These are phyloP conservation scores for Leccinum subgranulosum DNA, from an alignment of 768 basidiomycete species.

Conservation along the genomic window DNA sequence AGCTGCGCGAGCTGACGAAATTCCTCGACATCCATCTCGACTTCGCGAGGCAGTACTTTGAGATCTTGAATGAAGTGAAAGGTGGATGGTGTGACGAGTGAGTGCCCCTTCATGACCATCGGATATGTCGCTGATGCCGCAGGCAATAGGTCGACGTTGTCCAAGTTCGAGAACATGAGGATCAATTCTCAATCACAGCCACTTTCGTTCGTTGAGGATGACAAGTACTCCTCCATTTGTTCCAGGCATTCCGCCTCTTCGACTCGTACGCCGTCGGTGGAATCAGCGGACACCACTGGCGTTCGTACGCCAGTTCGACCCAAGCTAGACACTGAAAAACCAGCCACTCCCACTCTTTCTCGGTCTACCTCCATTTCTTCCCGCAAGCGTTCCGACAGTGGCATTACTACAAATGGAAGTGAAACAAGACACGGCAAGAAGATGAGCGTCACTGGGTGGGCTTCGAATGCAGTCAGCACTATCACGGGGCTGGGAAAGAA, in stretches of 20 bases:
- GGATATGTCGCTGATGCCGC: conserved; percentile 5
- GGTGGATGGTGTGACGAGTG: conserved; percentile 66
- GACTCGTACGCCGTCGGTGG: conserved; percentile 21
- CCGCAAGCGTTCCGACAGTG: conserved; percentile 63
- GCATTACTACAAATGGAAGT: conserved; percentile 36
- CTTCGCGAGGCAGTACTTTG: conserved; percentile 69
- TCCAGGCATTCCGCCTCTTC: conserved; percentile 32
- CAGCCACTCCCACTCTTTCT: conserved; percentile 49
- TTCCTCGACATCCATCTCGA: conserved; percentile 74
- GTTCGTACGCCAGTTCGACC: conserved; percentile 28
- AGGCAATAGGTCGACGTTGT: conserved; percentile 27
- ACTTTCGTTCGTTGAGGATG: conserved; percentile 18
- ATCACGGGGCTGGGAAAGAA: conserved; percentile 57
- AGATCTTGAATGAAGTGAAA: conserved; percentile 69
- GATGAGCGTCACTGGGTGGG: conserved; percentile 48
- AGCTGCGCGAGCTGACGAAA: conserved; percentile 64
- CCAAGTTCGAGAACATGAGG: conserved; percentile 26
- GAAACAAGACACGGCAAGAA: conserved; percentile 39
- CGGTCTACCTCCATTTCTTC: conserved; percentile 59
- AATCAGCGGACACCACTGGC: conserved; percentile 36
- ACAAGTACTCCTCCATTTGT: conserved; percentile 32
- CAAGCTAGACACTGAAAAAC: conserved; percentile 41
- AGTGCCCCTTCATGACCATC: conserved; percentile 17
- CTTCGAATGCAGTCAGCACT: conserved; percentile 60
- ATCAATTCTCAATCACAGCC: conserved; percentile 15